These are phyloP conservation scores for Scleromitrula shiraiana DNA, from an alignment of 2,329 filamentous ascomycete genomes.

Conservation along the genomic window DNA sequence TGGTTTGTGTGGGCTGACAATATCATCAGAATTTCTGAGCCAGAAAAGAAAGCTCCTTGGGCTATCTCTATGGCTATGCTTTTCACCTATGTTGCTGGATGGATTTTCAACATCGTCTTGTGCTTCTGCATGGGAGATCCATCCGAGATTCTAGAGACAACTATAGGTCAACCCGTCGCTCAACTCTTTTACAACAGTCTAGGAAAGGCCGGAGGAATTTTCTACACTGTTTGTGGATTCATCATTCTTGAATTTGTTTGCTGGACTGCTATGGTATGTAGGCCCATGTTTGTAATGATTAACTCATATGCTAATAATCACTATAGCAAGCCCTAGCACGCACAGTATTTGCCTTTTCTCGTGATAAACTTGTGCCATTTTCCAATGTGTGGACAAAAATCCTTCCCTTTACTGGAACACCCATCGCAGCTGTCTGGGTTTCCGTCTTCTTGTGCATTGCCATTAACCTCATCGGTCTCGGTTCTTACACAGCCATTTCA, in stretches of 20 bases:
- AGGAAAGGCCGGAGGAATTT: constrained; percentile 39
- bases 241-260: constrained; percentile 51
- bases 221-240: constrained; percentile 48
- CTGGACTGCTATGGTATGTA: constrained; percentile 41
- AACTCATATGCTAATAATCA: constrained; percentile 33
- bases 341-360: constrained; percentile 51
- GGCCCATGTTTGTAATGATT: constrained; percentile 33
- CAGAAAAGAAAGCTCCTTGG: constrained; percentile 44
- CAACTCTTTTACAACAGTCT: constrained; percentile 52
- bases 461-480: constrained; percentile 52
- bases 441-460: constrained; percentile 45
- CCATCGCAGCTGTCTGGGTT: constrained; percentile 53
- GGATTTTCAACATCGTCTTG: constrained; percentile 50
- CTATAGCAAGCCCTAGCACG: constrained; percentile 36
- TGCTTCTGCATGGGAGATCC: constrained; percentile 41
- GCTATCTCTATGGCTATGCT: constrained; percentile 48
- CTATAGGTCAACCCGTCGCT: constrained; percentile 44
- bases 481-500: constrained; percentile 43
- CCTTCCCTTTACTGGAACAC: constrained; percentile 45
- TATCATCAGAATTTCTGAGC: constrained; percentile 34
- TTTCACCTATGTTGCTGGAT: constrained; percentile 48
- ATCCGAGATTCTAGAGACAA: constrained; percentile 38
- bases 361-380: constrained; percentile 48
- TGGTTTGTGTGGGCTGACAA: constrained; percentile 6
- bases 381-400: constrained; percentile 50